Percentiles rank a stretch among this genome's conserved stretches.
phyloP scores from a whole-genome alignment of 148 eudicot species.

The Rhododendron simsii region DNA sequence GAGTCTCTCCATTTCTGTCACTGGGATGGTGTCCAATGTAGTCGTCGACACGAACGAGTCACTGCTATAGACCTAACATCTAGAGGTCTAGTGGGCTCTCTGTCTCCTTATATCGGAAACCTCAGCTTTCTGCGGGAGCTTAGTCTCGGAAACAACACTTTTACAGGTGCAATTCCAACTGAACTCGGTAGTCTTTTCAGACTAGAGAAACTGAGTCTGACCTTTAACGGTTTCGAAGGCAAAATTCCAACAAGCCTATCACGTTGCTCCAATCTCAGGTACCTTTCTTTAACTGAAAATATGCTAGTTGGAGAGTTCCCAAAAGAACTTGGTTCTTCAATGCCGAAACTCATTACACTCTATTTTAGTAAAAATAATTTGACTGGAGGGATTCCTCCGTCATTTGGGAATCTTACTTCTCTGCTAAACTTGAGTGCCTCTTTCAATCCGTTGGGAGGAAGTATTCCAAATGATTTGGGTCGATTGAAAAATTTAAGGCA shows the following conservation, averaged over 20 bases:
- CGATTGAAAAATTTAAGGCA: neutral
- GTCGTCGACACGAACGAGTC: neutral
- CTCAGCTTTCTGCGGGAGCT: neutral
- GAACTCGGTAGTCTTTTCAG: neutral
- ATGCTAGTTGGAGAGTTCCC: neutral
- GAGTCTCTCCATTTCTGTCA: neutral
- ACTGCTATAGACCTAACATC: neutral
- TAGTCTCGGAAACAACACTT: neutral
- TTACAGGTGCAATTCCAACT: neutral
- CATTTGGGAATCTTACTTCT: neutral
- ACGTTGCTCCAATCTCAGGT: neutral
- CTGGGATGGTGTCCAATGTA: neutral
- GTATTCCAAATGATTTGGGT: neutral
- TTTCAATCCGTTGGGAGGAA: neutral
- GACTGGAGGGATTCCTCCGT: neutral
- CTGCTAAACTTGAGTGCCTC: accelerated
- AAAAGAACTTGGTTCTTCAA: neutral
- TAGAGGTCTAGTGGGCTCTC: neutral
- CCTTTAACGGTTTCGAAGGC: neutral
- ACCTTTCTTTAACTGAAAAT: neutral
- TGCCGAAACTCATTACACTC: neutral
- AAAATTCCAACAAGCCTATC: neutral
- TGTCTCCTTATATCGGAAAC: neutral
- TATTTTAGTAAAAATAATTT: neutral
- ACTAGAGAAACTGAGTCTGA: neutral